Conservation (phyloP, 148 eudicot species). For the Chenopodium formosanum region DNA sequence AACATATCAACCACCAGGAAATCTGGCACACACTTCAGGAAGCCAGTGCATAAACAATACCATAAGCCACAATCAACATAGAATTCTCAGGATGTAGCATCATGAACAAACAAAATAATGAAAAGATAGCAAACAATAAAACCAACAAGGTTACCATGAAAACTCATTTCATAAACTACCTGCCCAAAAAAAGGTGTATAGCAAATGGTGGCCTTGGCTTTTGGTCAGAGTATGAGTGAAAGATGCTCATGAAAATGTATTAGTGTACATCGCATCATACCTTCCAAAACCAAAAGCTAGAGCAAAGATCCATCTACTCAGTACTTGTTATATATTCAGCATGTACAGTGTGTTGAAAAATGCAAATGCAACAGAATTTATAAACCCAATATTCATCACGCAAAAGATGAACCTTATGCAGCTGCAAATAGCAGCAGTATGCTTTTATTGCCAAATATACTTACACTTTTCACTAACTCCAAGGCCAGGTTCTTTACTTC, state of each 20-base stretch:
- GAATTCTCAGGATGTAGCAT: not conserved
- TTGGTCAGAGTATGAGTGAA: not conserved
- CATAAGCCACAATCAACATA: not conserved
- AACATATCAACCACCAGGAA: not conserved
- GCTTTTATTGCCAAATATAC: slow-evolving; percentile 21
- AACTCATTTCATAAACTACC: not conserved
- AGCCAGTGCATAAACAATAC: not conserved
- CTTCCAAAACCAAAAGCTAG: not conserved
- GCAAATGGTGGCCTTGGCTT: not conserved
- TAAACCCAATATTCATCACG: not conserved
- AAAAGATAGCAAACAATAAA: not conserved
- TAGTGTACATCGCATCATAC: not conserved
- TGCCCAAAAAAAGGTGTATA: not conserved
- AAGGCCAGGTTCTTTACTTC: slow-evolving; percentile 75
- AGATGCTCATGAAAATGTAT: not conserved
- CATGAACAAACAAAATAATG: slow-evolving; percentile 2
- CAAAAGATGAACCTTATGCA: not conserved
- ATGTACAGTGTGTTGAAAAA: not conserved
- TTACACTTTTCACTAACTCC: slow-evolving; percentile 77
- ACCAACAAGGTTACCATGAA: not conserved
- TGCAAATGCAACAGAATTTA: not conserved
- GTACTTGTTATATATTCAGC: not conserved
- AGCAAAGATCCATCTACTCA: not conserved
- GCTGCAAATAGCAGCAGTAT: not conserved
- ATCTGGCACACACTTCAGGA: not conserved